Conservation (phyloP, 2,329 filamentous ascomycete genomes). For the Phialemoniopsis sp. region DNA sequence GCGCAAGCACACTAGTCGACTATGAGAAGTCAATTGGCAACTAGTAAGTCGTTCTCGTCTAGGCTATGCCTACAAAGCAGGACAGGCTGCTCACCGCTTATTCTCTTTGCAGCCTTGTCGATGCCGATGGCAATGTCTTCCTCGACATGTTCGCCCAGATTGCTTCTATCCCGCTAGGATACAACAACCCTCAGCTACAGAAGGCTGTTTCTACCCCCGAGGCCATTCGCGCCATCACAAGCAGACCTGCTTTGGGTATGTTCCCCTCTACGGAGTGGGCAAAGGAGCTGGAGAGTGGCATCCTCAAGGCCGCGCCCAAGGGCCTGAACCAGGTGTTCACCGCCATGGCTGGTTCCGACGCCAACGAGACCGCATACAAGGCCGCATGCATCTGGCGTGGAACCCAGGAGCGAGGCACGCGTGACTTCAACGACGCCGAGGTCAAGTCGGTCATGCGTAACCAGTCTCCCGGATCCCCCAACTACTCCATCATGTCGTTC, state of each 20-base stretch:
- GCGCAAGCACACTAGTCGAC: slow-evolving; percentile 76
- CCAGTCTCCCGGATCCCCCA: slow-evolving; percentile 69
- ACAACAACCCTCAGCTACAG: slow-evolving; percentile 77
- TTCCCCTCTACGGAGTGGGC: slow-evolving; percentile 85
- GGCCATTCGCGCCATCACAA: slow-evolving; percentile 76
- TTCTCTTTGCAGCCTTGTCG: slow-evolving; percentile 43
- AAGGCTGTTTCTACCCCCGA: slow-evolving; percentile 68
- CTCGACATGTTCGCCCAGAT: slow-evolving; percentile 73
- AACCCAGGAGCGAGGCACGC: slow-evolving; percentile 65
- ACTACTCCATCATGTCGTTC: slow-evolving; percentile 81
- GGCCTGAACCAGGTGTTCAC: slow-evolving; percentile 87
- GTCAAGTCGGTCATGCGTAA: slow-evolving; percentile 82
- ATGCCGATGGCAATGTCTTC: slow-evolving; percentile 63
- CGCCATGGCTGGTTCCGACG: slow-evolving; percentile 80
- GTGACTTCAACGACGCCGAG: slow-evolving; percentile 42
- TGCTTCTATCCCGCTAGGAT: slow-evolving; percentile 84
- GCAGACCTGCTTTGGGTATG: slow-evolving; percentile 82
- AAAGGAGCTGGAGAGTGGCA: slow-evolving; percentile 69
- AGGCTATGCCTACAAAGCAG: too few species aligned
- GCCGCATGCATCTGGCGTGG: slow-evolving; percentile 90
- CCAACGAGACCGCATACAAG: slow-evolving; percentile 91
- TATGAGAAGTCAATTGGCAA: slow-evolving; percentile 73
- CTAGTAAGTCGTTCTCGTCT: slow-evolving; percentile 47
- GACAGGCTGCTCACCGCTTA: not conserved
- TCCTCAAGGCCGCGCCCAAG: slow-evolving; percentile 76